A percentile compares a stretch with the other conserved stretches of the same genome.
phyloP scores from a whole-genome alignment of 345 rosid species.

The Euphorbia peplus region DNA sequence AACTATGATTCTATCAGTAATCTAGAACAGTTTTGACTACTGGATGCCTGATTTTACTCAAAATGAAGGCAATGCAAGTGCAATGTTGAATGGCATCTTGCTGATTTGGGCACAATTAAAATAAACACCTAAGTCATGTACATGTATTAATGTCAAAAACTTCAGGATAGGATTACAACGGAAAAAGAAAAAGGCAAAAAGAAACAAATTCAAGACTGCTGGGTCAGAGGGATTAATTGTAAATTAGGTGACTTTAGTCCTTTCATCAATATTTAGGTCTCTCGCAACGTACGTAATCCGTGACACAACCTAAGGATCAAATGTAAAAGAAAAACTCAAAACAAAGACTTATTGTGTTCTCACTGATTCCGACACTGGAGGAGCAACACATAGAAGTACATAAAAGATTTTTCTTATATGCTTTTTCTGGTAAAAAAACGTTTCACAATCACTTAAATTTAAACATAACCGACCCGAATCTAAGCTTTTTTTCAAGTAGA shows the following conservation, averaged over 20 bases:
- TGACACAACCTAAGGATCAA: neutral
- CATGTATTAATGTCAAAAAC: too few relatives aligned
- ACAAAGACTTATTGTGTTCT: neutral
- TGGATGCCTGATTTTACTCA: too few relatives aligned
- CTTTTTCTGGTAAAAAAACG: neutral
- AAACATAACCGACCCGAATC: neutral
- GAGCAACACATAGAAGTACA: neutral
- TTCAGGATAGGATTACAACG: neutral
- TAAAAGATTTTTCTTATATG: neutral
- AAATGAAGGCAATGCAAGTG: too few relatives aligned
- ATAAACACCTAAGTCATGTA: too few relatives aligned
- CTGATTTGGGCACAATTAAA: too few relatives aligned
- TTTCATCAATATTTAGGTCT: neutral
- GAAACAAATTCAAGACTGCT: neutral
- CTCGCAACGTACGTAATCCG: neutral
- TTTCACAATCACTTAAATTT: neutral
- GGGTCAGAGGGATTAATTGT: neutral
- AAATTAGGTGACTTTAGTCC: neutral
- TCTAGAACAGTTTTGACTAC: too few relatives aligned
- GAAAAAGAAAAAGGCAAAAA: neutral
- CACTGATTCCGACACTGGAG: neutral
- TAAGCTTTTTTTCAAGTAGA: conserved; percentile 1
- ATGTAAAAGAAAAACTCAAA: neutral
- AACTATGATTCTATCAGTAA: too few relatives aligned
- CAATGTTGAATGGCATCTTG: too few relatives aligned